Evolutionary conservation across 2,329 filamentous ascomycete species (phyloP).

Genomic region (Botrytis elliptica): DNA sequence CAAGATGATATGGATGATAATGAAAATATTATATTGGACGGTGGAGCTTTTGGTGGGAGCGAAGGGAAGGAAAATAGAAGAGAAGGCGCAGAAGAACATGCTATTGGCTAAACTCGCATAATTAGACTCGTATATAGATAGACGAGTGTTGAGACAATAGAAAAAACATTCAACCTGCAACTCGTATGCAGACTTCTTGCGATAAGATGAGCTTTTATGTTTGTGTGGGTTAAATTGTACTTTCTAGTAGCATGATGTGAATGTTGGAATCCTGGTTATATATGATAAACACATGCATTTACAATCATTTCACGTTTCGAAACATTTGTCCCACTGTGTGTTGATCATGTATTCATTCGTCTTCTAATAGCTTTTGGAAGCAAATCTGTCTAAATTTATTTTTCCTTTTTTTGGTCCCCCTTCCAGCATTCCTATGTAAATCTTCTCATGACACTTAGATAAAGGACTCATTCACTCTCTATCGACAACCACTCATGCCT

Average conservation of each 20-base stretch:
- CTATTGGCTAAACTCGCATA: neutral
- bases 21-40: conserved; percentile 43
- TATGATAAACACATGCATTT: neutral
- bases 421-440: no score
- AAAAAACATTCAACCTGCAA: no score
- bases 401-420: neutral
- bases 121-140: neutral
- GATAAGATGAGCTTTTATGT: neutral
- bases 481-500: neutral
- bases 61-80: conserved; percentile 22
- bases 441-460: neutral
- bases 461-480: neutral
- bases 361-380: neutral
- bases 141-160: neutral
- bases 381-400: neutral
- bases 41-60: conserved; percentile 38
- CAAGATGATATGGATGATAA: conserved; percentile 45
- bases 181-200: no score
- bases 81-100: conserved; percentile 24
- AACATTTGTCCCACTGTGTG: no score
- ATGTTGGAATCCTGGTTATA: neutral
- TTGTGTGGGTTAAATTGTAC: neutral
- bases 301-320: neutral
- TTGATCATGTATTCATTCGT: neutral
- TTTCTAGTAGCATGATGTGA: neutral